Conservation (phyloP, 371 early-diverging fungal species). For the Phascolomyces articulosus region DNA sequence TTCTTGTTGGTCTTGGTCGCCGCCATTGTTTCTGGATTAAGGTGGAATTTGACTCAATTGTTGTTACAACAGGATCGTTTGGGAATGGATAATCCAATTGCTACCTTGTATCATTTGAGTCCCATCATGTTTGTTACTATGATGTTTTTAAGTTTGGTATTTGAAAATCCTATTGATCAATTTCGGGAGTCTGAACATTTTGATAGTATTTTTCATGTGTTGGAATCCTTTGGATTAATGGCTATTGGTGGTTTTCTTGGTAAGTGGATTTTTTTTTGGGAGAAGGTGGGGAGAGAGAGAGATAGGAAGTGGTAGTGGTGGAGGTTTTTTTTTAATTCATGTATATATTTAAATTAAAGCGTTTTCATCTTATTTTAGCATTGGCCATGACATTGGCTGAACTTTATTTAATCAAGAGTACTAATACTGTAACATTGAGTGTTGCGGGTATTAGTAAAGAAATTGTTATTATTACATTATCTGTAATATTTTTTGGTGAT, state of each 20-base stretch:
- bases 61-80: constrained; percentile 66
- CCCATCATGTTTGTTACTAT: constrained; percentile 78
- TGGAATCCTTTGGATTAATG: constrained; percentile 59
- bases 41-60: constrained; percentile 87
- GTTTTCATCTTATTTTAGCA: constrained; percentile 41
- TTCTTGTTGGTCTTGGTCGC: constrained; percentile 71
- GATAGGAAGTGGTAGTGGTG: too few relatives aligned
- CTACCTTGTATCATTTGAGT: constrained; percentile 73
- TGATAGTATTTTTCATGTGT: constrained; percentile 33
- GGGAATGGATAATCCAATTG: constrained; percentile 82
- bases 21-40: constrained; percentile 78
- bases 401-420: constrained; percentile 78
- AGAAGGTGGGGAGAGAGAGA: too few relatives aligned
- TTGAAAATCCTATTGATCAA: constrained; percentile 66
- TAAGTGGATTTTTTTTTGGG: too few relatives aligned
- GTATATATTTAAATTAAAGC: too few relatives aligned
- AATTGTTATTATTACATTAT: constrained; percentile 55
- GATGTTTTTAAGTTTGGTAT: constrained; percentile 49
- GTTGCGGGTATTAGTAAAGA: constrained; percentile 90
- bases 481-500: constrained; percentile 63
- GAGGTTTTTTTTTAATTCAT: too few relatives aligned
- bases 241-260: constrained; percentile 75
- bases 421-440: constrained; percentile 85
- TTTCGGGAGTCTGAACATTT: constrained; percentile 49
- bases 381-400: constrained; percentile 89